Conservation (phyloP, 106 monocot genomes). For the Chionographis japonica region DNA sequence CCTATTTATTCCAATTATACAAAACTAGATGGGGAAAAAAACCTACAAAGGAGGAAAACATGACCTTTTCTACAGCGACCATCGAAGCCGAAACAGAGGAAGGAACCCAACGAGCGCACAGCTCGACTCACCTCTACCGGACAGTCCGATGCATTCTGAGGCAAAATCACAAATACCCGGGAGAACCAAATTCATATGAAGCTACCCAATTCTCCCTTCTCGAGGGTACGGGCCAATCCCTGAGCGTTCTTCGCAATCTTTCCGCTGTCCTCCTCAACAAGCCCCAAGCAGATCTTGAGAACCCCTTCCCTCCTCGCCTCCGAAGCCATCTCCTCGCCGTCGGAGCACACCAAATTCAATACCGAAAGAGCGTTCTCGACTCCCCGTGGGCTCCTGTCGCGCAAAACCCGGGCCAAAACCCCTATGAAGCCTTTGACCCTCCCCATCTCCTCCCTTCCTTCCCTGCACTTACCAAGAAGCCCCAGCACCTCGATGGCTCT, state of each 20-base stretch:
- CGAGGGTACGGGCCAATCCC: slow-evolving; percentile 28
- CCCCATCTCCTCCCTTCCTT: slow-evolving; percentile 49
- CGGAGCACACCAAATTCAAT: slow-evolving; percentile 37
- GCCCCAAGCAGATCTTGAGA: slow-evolving; percentile 25
- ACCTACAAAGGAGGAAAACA: neutral
- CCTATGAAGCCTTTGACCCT: slow-evolving; percentile 23
- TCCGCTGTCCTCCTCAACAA: slow-evolving; percentile 23
- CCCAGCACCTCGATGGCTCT: slow-evolving; percentile 58
- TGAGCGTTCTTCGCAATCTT: slow-evolving; percentile 49
- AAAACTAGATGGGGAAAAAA: neutral
- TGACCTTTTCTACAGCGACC: neutral
- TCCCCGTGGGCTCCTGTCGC: slow-evolving; percentile 26
- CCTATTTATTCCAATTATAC: neutral
- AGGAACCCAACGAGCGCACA: neutral
- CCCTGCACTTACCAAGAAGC: slow-evolving; percentile 42
- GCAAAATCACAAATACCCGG: neutral
- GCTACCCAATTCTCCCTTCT: slow-evolving; percentile 9
- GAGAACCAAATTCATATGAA: neutral
- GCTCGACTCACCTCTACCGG: slow-evolving; percentile 1
- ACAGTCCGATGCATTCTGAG: neutral
- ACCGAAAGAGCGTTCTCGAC: slow-evolving; percentile 34
- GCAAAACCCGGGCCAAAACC: slow-evolving; percentile 22
- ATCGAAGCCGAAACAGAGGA: neutral
- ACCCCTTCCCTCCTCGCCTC: slow-evolving; percentile 36
- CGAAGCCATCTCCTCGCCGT: slow-evolving; percentile 15